Base-by-base conservation (phyloP, 805 yeast species). In the Tetrapisispora fleetii region DNA sequence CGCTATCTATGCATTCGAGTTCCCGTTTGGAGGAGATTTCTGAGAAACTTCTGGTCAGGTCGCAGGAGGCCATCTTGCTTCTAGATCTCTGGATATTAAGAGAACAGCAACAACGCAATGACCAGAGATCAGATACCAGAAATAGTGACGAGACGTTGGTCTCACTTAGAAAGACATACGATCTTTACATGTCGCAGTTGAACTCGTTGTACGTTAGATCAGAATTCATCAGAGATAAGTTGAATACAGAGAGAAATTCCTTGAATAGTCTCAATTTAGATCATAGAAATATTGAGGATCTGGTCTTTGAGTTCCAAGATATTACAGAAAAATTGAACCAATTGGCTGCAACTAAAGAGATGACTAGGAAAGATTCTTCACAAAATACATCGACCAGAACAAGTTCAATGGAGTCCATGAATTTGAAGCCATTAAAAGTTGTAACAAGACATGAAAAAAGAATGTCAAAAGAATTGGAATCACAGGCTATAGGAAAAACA, bases 31-130 rank as follows among this genome's bases (percentile, higher is more conserved):
- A 54, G 19, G 57, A 58, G n/a, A 52, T 63, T 3, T 55, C 66
- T 10, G 59, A 58, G 49, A 54, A 54, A 16, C 49, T 63, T 37
- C 46, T 64, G 35, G 49, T 46, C 9, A 55, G 63, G 33, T 60
- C 67, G 1, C 62, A 62, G 44, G 66, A 63, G 30, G 64, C 66
- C 33, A 54, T 63, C 4, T 40, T 53, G 38, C 67, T 58, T 42
- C 48, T 63, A 35, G 67, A 62, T 42, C 42, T 54, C 18, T 61
- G 66, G 59, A 54, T 63, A 2, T 53, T 59, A 39, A 52, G 57
- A 30, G 60, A 63, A 46, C 57, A 57, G 38, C 36, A 22, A 5
- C 27, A 27, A 14, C 24, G 35, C 17, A 43, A 36, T 6, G 30
- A 19, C 21, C 35, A 32, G n/a, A 6, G 35, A 13, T 7, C 14